Percentiles rank a stretch among this genome's conserved stretches.
Evolutionary conservation across 192 early-diverging fungal species (phyloP).

Genomic region (Rhizoclosmatium sp.): DNA sequence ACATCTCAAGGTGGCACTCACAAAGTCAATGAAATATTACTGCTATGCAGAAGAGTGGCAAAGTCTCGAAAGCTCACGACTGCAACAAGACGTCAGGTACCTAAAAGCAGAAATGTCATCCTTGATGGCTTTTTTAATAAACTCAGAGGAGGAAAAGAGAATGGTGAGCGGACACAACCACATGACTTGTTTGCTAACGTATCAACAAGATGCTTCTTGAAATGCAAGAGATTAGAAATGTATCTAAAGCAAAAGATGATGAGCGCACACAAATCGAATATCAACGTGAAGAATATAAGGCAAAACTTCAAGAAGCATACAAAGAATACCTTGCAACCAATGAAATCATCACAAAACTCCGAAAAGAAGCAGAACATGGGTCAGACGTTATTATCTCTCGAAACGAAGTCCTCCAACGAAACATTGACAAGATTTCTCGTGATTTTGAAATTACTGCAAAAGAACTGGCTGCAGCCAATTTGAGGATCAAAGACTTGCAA

Average conservation of each 20-base stretch:
- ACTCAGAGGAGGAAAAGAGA: constrained; percentile 64
- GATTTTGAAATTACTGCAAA: constrained; percentile 61
- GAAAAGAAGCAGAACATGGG: constrained; percentile 59
- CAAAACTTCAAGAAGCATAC: constrained; percentile 58
- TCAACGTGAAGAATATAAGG: constrained; percentile 48
- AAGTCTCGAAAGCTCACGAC: constrained; percentile 49
- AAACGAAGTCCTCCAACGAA: constrained; percentile 60
- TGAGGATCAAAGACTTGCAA: constrained; percentile 56
- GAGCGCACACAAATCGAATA: constrained; percentile 37
- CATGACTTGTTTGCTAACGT: background rate
- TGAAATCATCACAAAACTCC: constrained; percentile 54
- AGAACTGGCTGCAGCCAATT: constrained; percentile 49
- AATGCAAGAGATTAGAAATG: constrained; percentile 46
- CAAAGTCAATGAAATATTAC: constrained; percentile 63
- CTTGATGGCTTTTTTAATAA: constrained; percentile 66
- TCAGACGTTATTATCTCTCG: constrained; percentile 52
- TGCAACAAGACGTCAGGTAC: constrained; percentile 57
- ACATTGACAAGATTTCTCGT: constrained; percentile 59
- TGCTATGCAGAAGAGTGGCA: constrained; percentile 70
- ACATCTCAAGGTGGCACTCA: constrained; percentile 54
- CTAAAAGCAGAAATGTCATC: constrained; percentile 62
- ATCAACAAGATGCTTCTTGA: constrained; percentile 43
- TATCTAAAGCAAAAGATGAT: constrained; percentile 41
- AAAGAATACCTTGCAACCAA: constrained; percentile 64
- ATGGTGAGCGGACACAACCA: constrained; percentile 37